Evolutionary conservation across 257 asterid species (phyloP).

Genomic region (Phtheirospermum japonicum): DNA sequence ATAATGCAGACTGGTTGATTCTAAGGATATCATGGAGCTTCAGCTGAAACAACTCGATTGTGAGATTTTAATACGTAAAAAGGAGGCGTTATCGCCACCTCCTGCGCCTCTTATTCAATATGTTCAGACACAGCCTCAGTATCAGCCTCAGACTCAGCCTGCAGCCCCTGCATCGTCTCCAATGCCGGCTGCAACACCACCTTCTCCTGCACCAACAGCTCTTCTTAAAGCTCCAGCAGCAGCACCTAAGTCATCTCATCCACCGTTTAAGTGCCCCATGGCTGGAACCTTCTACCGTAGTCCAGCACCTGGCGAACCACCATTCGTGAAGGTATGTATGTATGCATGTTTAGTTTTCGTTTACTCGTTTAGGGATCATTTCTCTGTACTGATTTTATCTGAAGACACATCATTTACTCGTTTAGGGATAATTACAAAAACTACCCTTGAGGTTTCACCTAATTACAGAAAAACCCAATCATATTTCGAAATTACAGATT

Average conservation of each 20-base stretch:
- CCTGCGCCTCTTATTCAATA: slow-evolving; percentile 38
- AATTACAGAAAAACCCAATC: not conserved
- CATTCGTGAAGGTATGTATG: slow-evolving; percentile 59
- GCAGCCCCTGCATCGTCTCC: slow-evolving; percentile 35
- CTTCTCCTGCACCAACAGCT: slow-evolving; percentile 34
- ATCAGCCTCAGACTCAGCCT: slow-evolving; percentile 17
- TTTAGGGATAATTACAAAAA: not conserved
- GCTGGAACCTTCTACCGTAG: slow-evolving; percentile 71
- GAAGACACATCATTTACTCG: not conserved
- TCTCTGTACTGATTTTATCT: not conserved
- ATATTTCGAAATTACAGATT: not conserved
- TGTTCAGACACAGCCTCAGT: slow-evolving; percentile 40
- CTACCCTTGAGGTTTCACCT: not conserved
- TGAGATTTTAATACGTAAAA: slow-evolving; percentile 54
- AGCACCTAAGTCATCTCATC: slow-evolving; percentile 50
- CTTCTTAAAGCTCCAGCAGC: slow-evolving; percentile 37
- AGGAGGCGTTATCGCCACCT: slow-evolving; percentile 63
- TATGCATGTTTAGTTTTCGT: slow-evolving; percentile 2
- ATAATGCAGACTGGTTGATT: slow-evolving; percentile 58
- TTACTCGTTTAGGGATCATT: not conserved
- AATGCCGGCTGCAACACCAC: slow-evolving; percentile 32
- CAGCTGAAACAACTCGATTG: slow-evolving; percentile 50
- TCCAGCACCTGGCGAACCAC: slow-evolving; percentile 67
- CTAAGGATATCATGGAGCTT: slow-evolving; percentile 60
- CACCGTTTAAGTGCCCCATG: slow-evolving; percentile 66